Evolutionary conservation across 345 rosid genomes (phyloP).

Genomic region (Salix koriyanagi): DNA sequence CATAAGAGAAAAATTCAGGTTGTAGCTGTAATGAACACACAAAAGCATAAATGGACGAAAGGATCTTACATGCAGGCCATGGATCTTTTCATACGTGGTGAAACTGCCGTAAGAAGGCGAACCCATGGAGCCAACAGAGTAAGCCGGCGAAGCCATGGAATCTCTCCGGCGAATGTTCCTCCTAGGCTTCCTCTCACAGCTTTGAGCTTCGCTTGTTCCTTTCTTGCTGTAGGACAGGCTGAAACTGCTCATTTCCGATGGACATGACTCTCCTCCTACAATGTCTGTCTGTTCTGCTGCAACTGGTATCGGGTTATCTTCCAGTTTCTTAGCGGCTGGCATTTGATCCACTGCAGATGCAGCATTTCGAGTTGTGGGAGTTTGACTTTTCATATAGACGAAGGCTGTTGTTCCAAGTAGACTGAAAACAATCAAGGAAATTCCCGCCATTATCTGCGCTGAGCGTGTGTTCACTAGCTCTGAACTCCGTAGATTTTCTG

Average conservation of each 20-base stretch:
- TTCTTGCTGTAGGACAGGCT: constrained; percentile 31
- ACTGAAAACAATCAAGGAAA: constrained; percentile 33
- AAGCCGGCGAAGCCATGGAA: constrained; percentile 63
- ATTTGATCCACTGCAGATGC: constrained; percentile 12
- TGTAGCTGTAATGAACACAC: background rate
- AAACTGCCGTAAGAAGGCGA: constrained; percentile 73
- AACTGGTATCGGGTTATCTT: constrained; percentile 22
- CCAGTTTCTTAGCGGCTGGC: constrained; percentile 24
- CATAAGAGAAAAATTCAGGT: constrained; percentile 2
- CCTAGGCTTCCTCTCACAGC: constrained; percentile 39
- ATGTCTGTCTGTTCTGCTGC: constrained; percentile 24
- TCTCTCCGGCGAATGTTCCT: constrained; percentile 45
- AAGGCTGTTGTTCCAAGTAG: constrained; percentile 36
- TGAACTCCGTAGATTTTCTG: constrained; percentile 10
- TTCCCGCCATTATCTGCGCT: constrained; percentile 1
- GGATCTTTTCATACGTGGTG: constrained; percentile 67
- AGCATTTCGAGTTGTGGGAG: constrained; percentile 7
- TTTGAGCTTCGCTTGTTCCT: constrained; percentile 37
- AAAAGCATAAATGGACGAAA: background rate
- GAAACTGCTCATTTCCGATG: constrained; percentile 60
- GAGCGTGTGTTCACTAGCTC: constrained; percentile 8
- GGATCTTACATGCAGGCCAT: constrained; percentile 55
- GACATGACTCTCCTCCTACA: constrained; percentile 38
- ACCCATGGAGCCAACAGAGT: constrained; percentile 41
- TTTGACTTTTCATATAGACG: constrained; percentile 27